Percentiles rank a stretch among this genome's conserved stretches.
phyloP scores from a whole-genome alignment of 805 yeast species.

The Torulaspora indica region DNA sequence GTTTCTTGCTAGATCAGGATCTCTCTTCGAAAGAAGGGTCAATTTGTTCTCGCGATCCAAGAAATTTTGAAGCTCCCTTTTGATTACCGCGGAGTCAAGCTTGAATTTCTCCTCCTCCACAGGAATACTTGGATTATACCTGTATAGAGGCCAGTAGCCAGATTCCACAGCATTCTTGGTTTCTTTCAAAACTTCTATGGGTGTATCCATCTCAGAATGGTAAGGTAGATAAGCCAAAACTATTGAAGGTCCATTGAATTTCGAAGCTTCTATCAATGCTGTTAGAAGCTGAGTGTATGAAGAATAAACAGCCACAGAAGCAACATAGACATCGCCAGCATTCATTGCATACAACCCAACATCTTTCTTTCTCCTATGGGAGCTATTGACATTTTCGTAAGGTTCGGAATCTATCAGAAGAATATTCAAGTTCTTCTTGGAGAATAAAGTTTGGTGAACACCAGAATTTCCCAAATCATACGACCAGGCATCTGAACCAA shows the following conservation, averaged over 20 bases:
- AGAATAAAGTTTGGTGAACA: conserved; percentile 74
- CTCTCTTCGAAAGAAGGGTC: conserved; percentile 62
- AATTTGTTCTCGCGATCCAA: conserved; percentile 86
- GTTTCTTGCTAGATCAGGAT: conserved; percentile 74
- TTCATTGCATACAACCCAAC: conserved; percentile 94
- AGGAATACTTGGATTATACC: conserved; percentile 65
- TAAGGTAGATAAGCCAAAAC: conserved; percentile 88
- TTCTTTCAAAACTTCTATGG: conserved; percentile 72
- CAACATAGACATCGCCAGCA: conserved; percentile 83
- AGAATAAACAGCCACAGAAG: conserved; percentile 88
- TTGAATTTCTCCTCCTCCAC: conserved; percentile 56
- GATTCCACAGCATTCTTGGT: conserved; percentile 86
- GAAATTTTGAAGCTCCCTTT: conserved; percentile 70
- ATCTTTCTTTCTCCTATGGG: conserved; percentile 58
- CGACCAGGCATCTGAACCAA: conserved; percentile 95
- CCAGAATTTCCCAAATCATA: conserved; percentile 90
- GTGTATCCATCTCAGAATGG: conserved; percentile 55
- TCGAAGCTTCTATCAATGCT: conserved; percentile 85
- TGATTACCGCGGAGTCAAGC: conserved; percentile 78
- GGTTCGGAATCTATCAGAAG: conserved; percentile 86
- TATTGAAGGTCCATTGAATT: conserved; percentile 84
- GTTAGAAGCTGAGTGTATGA: conserved; percentile 90
- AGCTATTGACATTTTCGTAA: conserved; percentile 39
- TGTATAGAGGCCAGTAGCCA: conserved; percentile 95
- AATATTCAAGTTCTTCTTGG: conserved; percentile 75